These are phyloP conservation scores for Alopecurus myosuroides DNA, from an alignment of 176 grass and related monocot genomes.

Conservation along the genomic window DNA sequence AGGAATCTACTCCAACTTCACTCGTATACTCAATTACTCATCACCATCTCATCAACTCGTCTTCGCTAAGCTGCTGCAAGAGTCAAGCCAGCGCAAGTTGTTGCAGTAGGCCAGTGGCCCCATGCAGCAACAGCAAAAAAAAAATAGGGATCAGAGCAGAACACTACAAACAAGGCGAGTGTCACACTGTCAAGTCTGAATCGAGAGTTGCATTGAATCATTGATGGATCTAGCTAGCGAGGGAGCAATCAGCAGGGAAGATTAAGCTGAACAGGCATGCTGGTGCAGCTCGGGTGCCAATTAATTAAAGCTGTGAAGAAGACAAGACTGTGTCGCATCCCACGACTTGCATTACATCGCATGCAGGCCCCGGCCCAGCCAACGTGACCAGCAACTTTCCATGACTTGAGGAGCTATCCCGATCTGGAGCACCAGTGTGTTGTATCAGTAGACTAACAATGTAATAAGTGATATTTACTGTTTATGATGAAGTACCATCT, in stretches of 20 bases:
- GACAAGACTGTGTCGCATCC: slow-evolving; percentile 30
- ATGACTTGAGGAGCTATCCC: too few relatives aligned
- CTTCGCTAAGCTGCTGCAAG: not conserved
- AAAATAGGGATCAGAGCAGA: not conserved
- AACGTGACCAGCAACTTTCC: slow-evolving; percentile 4
- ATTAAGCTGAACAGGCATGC: not conserved
- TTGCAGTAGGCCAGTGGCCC: not conserved
- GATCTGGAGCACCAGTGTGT: too few relatives aligned
- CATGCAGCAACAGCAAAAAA: not conserved
- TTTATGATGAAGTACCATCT: too few relatives aligned
- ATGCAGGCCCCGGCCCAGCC: not conserved
- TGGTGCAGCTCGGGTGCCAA: not conserved
- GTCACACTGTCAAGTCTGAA: not conserved
- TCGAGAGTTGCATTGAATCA: not conserved
- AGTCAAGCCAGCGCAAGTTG: not conserved
- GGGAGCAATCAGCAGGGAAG: not conserved
- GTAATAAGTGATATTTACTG: too few relatives aligned
- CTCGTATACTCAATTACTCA: not conserved
- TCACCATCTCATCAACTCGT: not conserved
- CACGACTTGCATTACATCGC: not conserved
- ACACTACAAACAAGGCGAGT: not conserved
- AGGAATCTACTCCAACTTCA: not conserved
- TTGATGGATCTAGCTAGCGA: not conserved
- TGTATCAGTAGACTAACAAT: too few relatives aligned
- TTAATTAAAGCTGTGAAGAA: not conserved